Percentiles rank a stretch among this genome's conserved stretches.
Conservation (phyloP, 1,284 basidiomycete species). For the Cutaneotrichosporon arboriforme region DNA sequence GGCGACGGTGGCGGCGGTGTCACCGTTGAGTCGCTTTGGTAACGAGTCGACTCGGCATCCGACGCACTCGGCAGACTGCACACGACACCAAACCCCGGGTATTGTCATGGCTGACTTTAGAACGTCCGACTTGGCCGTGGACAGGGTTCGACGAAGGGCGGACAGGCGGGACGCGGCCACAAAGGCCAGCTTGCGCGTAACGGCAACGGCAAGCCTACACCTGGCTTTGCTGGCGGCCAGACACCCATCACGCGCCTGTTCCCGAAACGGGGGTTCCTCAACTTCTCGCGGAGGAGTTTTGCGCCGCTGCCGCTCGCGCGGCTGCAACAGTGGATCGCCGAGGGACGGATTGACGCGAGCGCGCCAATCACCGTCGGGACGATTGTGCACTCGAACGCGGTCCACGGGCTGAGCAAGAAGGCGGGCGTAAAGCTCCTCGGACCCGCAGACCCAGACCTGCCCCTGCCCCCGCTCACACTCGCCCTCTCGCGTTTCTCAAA, state of each 20-base stretch:
- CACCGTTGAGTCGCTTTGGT: too few relatives aligned
- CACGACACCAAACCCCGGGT: neutral
- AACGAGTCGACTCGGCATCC: too few relatives aligned
- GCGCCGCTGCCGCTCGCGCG: slow-evolving; percentile 81
- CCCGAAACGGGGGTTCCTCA: slow-evolving; percentile 91
- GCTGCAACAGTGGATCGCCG: slow-evolving; percentile 85
- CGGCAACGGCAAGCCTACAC: slow-evolving; percentile 77
- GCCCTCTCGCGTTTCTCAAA: slow-evolving; percentile 79
- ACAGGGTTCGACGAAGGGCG: slow-evolving; percentile 81
- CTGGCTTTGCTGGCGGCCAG: slow-evolving; percentile 92
- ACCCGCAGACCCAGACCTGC: slow-evolving; percentile 54
- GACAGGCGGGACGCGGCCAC: slow-evolving; percentile 86
- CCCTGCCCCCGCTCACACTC: slow-evolving; percentile 65
- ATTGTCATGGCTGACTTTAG: slow-evolving; percentile 47
- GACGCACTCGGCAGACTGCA: neutral
- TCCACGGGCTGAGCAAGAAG: slow-evolving; percentile 73
- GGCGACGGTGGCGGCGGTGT: neutral
- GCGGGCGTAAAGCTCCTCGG: slow-evolving; percentile 83
- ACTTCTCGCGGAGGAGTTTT: slow-evolving; percentile 68
- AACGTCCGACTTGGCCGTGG: slow-evolving; percentile 92
- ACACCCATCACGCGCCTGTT: slow-evolving; percentile 86
- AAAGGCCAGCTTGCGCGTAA: slow-evolving; percentile 94
- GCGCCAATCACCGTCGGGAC: slow-evolving; percentile 84
- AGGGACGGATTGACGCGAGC: slow-evolving; percentile 69
- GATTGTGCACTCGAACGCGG: slow-evolving; percentile 74